phyloP scores from a whole-genome alignment of 148 eudicot species.

The Camellia lanceoleosa region DNA sequence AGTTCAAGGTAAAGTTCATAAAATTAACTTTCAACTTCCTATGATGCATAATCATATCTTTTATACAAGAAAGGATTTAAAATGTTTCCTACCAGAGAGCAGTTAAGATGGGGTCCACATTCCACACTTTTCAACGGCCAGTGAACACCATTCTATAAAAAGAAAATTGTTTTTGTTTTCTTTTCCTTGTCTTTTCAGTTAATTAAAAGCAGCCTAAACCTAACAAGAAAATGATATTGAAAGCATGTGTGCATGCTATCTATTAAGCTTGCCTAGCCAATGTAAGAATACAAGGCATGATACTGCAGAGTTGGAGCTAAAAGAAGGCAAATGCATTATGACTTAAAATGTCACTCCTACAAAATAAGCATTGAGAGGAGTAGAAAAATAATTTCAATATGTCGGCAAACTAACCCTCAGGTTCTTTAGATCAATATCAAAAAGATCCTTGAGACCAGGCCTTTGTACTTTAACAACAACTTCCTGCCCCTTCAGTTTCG shows the following conservation, averaged over 20 bases:
- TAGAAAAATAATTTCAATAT: not conserved
- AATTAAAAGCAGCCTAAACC: not conserved
- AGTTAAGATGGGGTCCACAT: not conserved
- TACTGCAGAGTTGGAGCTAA: not conserved
- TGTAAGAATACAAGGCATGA: not conserved
- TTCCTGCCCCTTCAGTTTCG: constrained; percentile 83
- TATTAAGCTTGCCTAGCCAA: not conserved
- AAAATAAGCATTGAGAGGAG: constrained; percentile 3
- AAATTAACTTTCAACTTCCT: not conserved
- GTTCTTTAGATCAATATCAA: constrained; percentile 97
- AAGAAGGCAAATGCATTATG: not conserved
- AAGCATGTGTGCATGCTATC: not conserved
- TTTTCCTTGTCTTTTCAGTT: not conserved
- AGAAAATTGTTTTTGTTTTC: not conserved
- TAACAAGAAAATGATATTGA: not conserved
- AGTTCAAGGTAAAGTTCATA: not conserved
- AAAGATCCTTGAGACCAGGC: constrained; percentile 97
- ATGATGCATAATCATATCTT: not conserved
- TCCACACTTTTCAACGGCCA: not conserved
- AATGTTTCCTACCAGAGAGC: not conserved
- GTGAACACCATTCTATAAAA: not conserved
- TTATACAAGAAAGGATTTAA: not conserved
- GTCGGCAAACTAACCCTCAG: constrained; percentile 65
- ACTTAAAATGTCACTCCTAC: not conserved
- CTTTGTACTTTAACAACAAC: constrained; percentile 96